A percentile compares a stretch with the other conserved stretches of the same genome.
Evolutionary conservation across 495 filamentous ascomycete genomes (phyloP).

Genomic region (Aspergillus kassunensis): DNA sequence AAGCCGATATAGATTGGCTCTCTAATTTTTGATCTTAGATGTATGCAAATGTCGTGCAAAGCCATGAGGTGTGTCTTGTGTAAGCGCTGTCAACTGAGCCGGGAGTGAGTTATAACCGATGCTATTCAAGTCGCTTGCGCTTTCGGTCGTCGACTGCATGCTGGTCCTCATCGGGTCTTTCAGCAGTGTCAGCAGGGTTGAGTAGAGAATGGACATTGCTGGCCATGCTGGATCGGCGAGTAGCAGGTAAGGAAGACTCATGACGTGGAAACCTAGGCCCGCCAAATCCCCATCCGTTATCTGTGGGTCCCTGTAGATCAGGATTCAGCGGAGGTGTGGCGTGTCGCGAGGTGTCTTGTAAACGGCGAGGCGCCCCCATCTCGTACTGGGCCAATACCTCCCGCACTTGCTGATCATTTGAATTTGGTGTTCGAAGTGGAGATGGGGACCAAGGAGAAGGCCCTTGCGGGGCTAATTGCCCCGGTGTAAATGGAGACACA

Average conservation of each 20-base stretch:
- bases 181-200: constrained; percentile 79
- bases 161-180: constrained; percentile 68
- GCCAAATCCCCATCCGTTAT: constrained; percentile 57
- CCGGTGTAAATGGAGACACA: constrained; percentile 60
- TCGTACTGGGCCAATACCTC: constrained; percentile 82
- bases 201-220: constrained; percentile 74
- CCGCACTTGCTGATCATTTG: constrained; percentile 74
- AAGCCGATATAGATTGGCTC: neutral
- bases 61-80: neutral
- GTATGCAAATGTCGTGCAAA: neutral
- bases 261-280: constrained; percentile 40
- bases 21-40: constrained; percentile 12
- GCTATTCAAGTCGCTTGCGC: constrained; percentile 66
- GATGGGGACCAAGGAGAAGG: constrained; percentile 82
- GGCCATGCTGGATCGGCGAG: constrained; percentile 68
- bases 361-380: constrained; percentile 56
- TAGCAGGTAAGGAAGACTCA: constrained; percentile 55
- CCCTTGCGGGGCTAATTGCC: constrained; percentile 30
- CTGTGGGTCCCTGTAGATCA: constrained; percentile 47
- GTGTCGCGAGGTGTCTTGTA: constrained; percentile 60
- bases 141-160: constrained; percentile 65
- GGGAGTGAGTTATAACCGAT: no score
- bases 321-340: constrained; percentile 61
- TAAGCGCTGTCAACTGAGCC: neutral
- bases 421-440: constrained; percentile 61